Percentiles rank a stretch among this genome's conserved stretches.
Evolutionary conservation across 106 monocot genomes (phyloP).

Genomic region (Apostasia ramifera): DNA sequence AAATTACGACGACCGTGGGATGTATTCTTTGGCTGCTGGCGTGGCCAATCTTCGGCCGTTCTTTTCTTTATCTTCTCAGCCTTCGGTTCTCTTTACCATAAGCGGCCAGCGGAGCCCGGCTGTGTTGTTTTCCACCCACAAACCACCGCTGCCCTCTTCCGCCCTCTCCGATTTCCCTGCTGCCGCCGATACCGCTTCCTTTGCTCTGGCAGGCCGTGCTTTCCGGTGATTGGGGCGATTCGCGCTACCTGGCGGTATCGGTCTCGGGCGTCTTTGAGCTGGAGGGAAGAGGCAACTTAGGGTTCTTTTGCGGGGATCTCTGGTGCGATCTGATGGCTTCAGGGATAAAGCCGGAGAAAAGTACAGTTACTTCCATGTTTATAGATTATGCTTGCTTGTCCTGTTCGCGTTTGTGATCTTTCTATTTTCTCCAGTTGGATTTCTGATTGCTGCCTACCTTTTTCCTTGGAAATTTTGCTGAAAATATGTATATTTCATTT

Average conservation of each 20-base stretch:
- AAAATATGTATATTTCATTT: too few relatives aligned
- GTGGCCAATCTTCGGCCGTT: not conserved
- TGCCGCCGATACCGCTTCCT: not conserved
- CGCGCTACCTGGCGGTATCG: not conserved
- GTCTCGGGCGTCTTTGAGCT: slow-evolving; percentile 16
- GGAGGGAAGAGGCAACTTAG: slow-evolving; percentile 8
- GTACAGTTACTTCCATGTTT: slow-evolving; percentile 4
- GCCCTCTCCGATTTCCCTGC: not conserved
- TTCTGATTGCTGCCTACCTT: too few relatives aligned
- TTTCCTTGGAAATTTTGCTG: too few relatives aligned
- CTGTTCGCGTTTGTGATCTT: not conserved
- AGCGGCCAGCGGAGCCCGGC: not conserved
- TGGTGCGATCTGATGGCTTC: slow-evolving; percentile 39
- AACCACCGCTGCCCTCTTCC: not conserved
- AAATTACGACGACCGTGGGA: not conserved
- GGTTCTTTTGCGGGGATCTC: slow-evolving; percentile 34
- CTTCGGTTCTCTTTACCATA: not conserved
- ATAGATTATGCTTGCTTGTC: not conserved
- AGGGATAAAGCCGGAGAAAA: slow-evolving; percentile 5
- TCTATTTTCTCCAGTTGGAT: not conserved
- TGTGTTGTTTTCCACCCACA: not conserved
- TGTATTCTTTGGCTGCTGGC: not conserved
- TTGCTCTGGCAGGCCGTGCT: not conserved
- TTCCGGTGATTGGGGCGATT: not conserved
- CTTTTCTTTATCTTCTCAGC: not conserved